Evolutionary conservation across 768 basidiomycete genomes (phyloP), one percentile per base, ranked within the genome.

Genomic region (Favolaschia claudopus): DNA sequence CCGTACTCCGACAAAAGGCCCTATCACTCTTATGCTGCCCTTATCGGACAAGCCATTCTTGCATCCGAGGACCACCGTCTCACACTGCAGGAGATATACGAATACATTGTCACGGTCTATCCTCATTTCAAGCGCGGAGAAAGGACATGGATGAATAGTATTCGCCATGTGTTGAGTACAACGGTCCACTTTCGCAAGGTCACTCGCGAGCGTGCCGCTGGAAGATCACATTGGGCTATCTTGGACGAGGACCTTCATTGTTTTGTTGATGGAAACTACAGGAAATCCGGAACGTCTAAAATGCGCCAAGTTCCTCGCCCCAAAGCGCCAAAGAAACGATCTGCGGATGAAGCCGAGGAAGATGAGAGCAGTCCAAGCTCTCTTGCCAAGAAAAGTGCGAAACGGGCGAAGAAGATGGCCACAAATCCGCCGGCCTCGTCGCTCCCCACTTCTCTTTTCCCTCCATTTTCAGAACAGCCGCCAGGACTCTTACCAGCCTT

Each of bases 111-210:
- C 42, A 92, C 91, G 37, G 92, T 93, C 9, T 96, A 95, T 74
- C 96, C 97, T 7, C 88, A 89, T 70, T 99, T 93, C 77, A 93
- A 94, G 74, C 89, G 92, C 56, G 90, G 91, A 20, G 95, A 98
- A 67, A 85, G 90, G 4, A 96, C 95, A 7, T 99, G 96, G 96
- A 95, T 96, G 87, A 97, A 97, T 74, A 96, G 94, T 53, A 94
- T 99, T 58, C 86, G 96, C n/a, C 96, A 99, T 74, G 95, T 96
- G 44, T 82, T 99, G 24, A 95, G 92, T 63, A 93, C 95, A 4
- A 96, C 96, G 39, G 86, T 90, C 33, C 91, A 90, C 67, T 98
- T 97, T 74, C 86, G 93, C 62, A 97, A 96, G 66, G 86, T 90
- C 0, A 85, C 87, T 3, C 80, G 95, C 20, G 89, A 92, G 57